Percentiles rank a stretch among this genome's conserved stretches.
These are phyloP conservation scores for Metschnikowia drakensbergensis DNA, from an alignment of 805 yeast genomes.

Conservation along the genomic window DNA sequence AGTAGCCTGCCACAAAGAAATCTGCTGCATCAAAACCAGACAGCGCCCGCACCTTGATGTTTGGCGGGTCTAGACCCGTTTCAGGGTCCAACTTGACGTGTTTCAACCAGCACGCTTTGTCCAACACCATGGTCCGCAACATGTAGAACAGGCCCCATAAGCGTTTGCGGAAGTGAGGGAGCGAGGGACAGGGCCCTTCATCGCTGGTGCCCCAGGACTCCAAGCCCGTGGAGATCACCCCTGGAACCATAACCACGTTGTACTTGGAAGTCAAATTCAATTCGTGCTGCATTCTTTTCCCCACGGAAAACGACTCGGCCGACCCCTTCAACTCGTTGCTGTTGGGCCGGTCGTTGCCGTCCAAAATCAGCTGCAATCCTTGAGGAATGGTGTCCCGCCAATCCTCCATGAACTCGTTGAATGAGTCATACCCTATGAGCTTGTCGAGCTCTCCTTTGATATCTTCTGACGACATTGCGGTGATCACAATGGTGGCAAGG, in stretches of 20 bases:
- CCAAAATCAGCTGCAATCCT: slow-evolving; percentile 55
- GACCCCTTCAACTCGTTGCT: slow-evolving; percentile 44
- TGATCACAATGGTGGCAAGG: slow-evolving; percentile 55
- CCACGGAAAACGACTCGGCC: slow-evolving; percentile 86
- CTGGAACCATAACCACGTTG: slow-evolving; percentile 93
- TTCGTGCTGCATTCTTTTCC: slow-evolving; percentile 53
- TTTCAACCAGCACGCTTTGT: slow-evolving; percentile 89
- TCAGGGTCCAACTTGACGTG: slow-evolving; percentile 85
- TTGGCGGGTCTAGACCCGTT: slow-evolving; percentile 91
- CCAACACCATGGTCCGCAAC: slow-evolving; percentile 87
- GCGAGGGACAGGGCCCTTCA: slow-evolving; percentile 72
- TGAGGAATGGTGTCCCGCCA: slow-evolving; percentile 75
- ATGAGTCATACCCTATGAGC: slow-evolving; percentile 45
- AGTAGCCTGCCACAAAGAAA: slow-evolving; percentile 93
- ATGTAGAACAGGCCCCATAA: slow-evolving; percentile 97
- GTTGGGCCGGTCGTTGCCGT: slow-evolving; percentile 45
- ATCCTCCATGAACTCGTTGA: slow-evolving; percentile 52
- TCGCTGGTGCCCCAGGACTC: slow-evolving; percentile 86
- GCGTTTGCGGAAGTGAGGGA: slow-evolving; percentile 82
- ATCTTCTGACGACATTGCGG: slow-evolving; percentile 38
- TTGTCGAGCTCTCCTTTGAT: slow-evolving; percentile 46
- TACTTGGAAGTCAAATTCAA: slow-evolving; percentile 53
- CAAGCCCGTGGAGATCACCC: slow-evolving; percentile 90
- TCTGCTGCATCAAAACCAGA: slow-evolving; percentile 97
- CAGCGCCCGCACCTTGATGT: slow-evolving; percentile 78